Base-by-base conservation (phyloP, 2,329 filamentous ascomycete genomes). In the Blastomyces gilchristii region DNA sequence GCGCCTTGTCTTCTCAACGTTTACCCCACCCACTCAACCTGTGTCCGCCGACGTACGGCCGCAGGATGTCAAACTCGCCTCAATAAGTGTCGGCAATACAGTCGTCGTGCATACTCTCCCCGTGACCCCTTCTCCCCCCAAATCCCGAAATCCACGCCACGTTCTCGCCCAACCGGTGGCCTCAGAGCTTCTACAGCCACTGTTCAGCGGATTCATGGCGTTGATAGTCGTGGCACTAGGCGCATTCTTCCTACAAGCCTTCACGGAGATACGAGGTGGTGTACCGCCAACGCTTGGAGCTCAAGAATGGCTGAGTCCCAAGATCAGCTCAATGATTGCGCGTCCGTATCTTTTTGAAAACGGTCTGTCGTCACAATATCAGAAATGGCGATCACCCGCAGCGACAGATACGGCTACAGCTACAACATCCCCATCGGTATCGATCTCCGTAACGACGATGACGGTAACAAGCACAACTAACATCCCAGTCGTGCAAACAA, bases 71-170 rank as follows among this genome's bases (percentile, higher is more conserved):
- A 90, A 89, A 69, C 83, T 96, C 3, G 91, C 90, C 39, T 92
- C 89, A 57, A 88, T 90, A 50, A 91, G 88, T 58, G 86, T 95
- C 68, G 87, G 86, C 65, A 92, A 91, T 72, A 89, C 86, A 0
- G 85, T 91, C 50, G 85, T 88, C 39, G 86, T 96, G 34, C 90
- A 96, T 74, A 88, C 85, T 49, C 86, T 96, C 66, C 86, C 90
- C 0, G 82, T 96, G 6, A 73, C 77, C 5, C 77, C 77, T 11
- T 74, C 72, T 43, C 77, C 78, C 8, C 68, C 74, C 2, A 67
- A 71, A n/a, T 78, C 79, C 11, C 69, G 78, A 28, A 76, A 83
- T 0, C 79, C 83, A 11, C 88, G 89, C 65, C 91, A 92, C 71
- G 83, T 91, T 3, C 83, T 92, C 41, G 84, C 83, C 22, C 79